A percentile compares a stretch with the other conserved stretches of the same genome.
phyloP scores from a whole-genome alignment of 441 rosid genomes.

The Erodium texanum region DNA sequence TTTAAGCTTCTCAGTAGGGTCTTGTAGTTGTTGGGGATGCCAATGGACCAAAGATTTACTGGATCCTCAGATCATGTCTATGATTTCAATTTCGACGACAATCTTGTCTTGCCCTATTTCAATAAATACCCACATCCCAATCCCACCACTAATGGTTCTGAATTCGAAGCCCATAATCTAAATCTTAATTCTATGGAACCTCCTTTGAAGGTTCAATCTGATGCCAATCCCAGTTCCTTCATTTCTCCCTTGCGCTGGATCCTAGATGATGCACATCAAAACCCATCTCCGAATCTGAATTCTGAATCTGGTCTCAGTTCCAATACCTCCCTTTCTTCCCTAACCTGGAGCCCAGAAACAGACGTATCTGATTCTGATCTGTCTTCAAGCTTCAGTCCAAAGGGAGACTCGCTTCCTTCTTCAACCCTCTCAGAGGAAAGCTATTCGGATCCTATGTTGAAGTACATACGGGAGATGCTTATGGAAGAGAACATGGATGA shows the following conservation, averaged over 20 bases:
- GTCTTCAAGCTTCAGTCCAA: neutral
- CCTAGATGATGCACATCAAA: constrained; percentile 14
- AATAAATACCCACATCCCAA: constrained; percentile 17
- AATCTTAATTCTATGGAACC: constrained; percentile 24
- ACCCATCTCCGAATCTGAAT: constrained; percentile 6
- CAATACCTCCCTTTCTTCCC: constrained; percentile 16
- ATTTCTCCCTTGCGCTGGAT: constrained; percentile 17
- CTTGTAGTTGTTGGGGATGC: neutral
- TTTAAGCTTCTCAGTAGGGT: neutral
- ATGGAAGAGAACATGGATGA: constrained; percentile 62
- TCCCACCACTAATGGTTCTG: constrained; percentile 4
- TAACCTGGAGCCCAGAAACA: constrained; percentile 21
- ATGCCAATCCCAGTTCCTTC: constrained; percentile 10
- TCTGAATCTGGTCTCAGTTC: neutral
- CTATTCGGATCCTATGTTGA: constrained; percentile 45
- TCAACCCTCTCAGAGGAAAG: constrained; percentile 34
- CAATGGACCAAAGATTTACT: constrained; percentile 29
- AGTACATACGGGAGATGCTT: constrained; percentile 51
- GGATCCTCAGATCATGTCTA: constrained; percentile 22
- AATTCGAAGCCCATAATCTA: constrained; percentile 26
- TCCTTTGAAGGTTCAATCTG: too few relatives aligned
- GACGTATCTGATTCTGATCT: neutral
- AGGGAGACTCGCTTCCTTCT: constrained; percentile 27
- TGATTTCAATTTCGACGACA: constrained; percentile 24
- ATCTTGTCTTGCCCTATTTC: neutral